Evolutionary conservation across 129 eudicot species (phyloP).

Genomic region (Kitagawia praeruptora): DNA sequence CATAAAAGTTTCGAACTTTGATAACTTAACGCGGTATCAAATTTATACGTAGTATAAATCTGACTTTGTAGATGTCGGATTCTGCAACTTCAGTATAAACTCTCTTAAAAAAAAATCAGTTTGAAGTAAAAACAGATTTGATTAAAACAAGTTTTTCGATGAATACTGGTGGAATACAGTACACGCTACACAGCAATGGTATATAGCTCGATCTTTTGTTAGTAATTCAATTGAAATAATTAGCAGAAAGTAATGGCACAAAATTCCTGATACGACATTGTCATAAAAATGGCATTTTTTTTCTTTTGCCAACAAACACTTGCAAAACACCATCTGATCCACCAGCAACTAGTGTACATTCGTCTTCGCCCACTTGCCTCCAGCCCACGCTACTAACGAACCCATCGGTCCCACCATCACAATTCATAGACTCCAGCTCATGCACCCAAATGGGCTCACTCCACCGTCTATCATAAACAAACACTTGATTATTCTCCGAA

Average conservation of each 20-base stretch:
- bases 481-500: constrained; percentile 57
- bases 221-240: background rate
- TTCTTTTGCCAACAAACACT: constrained; percentile 51
- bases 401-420: constrained; percentile 18
- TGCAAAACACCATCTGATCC: constrained; percentile 69
- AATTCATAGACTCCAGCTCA: constrained; percentile 37
- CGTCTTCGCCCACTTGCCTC: constrained; percentile 60
- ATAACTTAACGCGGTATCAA: no score
- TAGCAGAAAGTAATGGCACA: background rate
- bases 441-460: constrained; percentile 72
- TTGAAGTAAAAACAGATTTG: no score
- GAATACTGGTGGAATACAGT: background rate
- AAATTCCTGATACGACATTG: background rate
- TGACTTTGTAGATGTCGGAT: no score
- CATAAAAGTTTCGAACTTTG: no score
- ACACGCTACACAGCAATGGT: background rate
- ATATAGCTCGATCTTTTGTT: background rate
- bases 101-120: no score
- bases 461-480: constrained; percentile 80
- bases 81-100: no score
- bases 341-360: constrained; percentile 67
- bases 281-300: background rate
- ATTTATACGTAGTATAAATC: no score
- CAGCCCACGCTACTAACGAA: constrained; percentile 75
- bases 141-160: background rate